phyloP scores from a whole-genome alignment of 371 early-diverging fungal genomes.

The Mortierella sp. region DNA sequence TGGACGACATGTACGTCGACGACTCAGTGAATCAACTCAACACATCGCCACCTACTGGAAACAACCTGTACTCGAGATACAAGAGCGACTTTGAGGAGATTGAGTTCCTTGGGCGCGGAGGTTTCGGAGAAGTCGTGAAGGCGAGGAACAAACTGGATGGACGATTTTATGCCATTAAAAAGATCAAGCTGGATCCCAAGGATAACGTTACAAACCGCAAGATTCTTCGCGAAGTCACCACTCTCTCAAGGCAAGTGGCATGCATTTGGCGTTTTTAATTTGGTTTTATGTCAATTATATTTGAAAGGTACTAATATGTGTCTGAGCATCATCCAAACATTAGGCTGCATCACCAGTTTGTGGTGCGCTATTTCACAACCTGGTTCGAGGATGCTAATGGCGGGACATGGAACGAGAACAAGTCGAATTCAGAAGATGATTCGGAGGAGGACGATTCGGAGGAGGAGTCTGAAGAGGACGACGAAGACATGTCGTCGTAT shows the following conservation, averaged over 20 bases:
- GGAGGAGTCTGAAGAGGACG: constrained; percentile 62
- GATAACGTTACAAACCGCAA: constrained; percentile 85
- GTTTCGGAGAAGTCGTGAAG: constrained; percentile 96
- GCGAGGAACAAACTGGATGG: constrained; percentile 90
- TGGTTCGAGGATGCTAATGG: constrained; percentile 88
- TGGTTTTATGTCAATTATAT: not conserved
- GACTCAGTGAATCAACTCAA: constrained; percentile 56
- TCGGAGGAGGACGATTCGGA: constrained; percentile 62
- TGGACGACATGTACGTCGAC: constrained; percentile 57
- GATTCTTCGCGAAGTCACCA: constrained; percentile 93
- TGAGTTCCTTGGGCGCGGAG: constrained; percentile 92
- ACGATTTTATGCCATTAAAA: constrained; percentile 93
- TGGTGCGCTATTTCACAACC: constrained; percentile 95
- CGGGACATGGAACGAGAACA: constrained; percentile 64
- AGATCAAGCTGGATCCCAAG: constrained; percentile 81
- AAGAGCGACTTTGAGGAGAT: constrained; percentile 94
- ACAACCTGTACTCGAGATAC: constrained; percentile 75
- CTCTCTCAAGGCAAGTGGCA: constrained; percentile 72
- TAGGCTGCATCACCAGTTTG: constrained; percentile 90
- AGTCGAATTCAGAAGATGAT: constrained; percentile 56
- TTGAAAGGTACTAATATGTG: not conserved
- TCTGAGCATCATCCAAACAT: not conserved
- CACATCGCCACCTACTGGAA: constrained; percentile 33
- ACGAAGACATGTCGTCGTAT: constrained; percentile 31
- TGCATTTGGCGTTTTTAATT: too few species aligned